Percentiles rank a stretch among this genome's conserved stretches.
These are phyloP conservation scores for Saccharum spontaneum DNA, from an alignment of 176 grass and related monocot species.

Conservation along the genomic window DNA sequence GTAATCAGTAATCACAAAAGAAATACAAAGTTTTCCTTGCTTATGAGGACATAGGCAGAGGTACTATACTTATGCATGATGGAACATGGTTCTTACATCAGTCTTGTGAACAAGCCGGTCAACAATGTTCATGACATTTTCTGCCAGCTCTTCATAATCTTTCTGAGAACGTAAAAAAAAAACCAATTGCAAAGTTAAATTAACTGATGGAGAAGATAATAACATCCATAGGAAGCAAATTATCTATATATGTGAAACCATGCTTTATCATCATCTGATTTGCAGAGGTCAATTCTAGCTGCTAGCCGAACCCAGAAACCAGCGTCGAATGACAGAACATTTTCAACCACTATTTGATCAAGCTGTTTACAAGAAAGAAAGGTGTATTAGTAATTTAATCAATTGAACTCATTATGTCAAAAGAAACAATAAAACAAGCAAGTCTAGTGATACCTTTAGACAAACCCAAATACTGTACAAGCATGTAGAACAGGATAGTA, in stretches of 20 bases:
- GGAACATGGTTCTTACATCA: slow-evolving; percentile 56
- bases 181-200: slow-evolving; percentile 2
- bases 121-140: slow-evolving; percentile 84
- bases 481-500: not conserved
- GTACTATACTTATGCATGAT: slow-evolving; percentile 5
- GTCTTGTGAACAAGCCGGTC: slow-evolving; percentile 94
- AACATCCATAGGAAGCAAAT: not conserved
- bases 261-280: slow-evolving; percentile 98
- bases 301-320: slow-evolving; percentile 88
- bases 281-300: slow-evolving; percentile 76
- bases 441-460: not conserved
- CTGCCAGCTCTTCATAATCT: slow-evolving; percentile 89
- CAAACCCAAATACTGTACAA: not conserved
- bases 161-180: slow-evolving; percentile 45
- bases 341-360: slow-evolving; percentile 95
- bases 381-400: slow-evolving; percentile 31
- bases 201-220: not conserved
- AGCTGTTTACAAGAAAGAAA: slow-evolving; percentile 57
- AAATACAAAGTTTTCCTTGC: not conserved
- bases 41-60: not conserved
- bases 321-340: slow-evolving; percentile 73
- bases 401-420: not conserved
- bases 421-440: not conserved
- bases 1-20: not conserved
- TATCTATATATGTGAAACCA: slow-evolving; percentile 50